phyloP scores from a whole-genome alignment of 2,329 filamentous ascomycete species.

The Diaporthe destruens region DNA sequence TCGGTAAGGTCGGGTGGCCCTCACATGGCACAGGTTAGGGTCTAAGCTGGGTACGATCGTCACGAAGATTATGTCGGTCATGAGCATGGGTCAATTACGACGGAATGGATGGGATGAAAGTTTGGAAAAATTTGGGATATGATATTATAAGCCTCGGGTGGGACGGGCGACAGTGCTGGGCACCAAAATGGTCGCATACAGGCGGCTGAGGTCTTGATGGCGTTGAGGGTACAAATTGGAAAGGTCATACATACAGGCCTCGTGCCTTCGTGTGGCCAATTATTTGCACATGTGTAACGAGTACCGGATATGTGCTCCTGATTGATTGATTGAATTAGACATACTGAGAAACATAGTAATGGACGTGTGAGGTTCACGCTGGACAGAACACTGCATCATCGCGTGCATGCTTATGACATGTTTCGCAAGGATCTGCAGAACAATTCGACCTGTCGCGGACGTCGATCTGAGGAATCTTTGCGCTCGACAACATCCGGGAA shows the following conservation, averaged over 20 bases:
- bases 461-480: not conserved
- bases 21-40: constrained; percentile 69
- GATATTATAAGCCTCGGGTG: not conserved
- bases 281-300: constrained; percentile 28
- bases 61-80: constrained; percentile 17
- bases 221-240: constrained; percentile 8
- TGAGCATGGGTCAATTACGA: constrained; percentile 10
- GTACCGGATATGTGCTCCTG: constrained; percentile 31
- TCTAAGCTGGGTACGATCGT: constrained; percentile 49
- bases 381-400: not conserved
- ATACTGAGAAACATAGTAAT: constrained; percentile 32
- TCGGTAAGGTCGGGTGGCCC: constrained; percentile 59
- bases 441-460: not conserved
- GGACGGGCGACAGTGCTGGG: not conserved
- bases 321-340: constrained; percentile 8
- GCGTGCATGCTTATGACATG: not conserved
- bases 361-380: not conserved
- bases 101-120: not conserved
- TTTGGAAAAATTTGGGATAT: not conserved
- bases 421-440: not conserved
- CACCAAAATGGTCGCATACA: not conserved
- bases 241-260: constrained; percentile 17
- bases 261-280: not conserved
- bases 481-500: not conserved
- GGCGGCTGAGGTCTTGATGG: not conserved